phyloP scores from a whole-genome alignment of 257 asterid genomes.

The Paraleonurus japonicus region DNA sequence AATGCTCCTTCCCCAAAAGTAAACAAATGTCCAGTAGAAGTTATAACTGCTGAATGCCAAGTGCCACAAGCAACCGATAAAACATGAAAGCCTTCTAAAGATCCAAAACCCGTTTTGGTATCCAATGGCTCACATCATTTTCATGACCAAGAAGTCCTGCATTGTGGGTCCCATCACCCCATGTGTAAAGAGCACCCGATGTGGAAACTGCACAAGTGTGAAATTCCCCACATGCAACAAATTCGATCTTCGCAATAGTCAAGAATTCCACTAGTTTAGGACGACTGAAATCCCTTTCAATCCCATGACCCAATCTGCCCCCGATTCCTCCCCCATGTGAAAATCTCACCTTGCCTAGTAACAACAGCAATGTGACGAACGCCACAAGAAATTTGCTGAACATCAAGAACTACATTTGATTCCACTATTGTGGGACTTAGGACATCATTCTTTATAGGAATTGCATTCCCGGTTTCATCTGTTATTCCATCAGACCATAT shows the following conservation, averaged over 20 bases:
- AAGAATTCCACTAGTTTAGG: slow-evolving; percentile 74
- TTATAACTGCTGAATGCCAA: slow-evolving; percentile 89
- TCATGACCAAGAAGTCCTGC: slow-evolving; percentile 96
- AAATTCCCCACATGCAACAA: slow-evolving; percentile 82
- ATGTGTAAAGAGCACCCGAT: slow-evolving; percentile 78
- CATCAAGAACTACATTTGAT: slow-evolving; percentile 80
- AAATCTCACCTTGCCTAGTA: slow-evolving; percentile 90
- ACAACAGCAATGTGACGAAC: slow-evolving; percentile 80
- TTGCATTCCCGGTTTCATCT: slow-evolving; percentile 52
- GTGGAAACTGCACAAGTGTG: slow-evolving; percentile 86
- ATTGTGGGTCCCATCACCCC: slow-evolving; percentile 91
- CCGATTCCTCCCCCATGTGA: slow-evolving; percentile 94
- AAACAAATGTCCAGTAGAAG: slow-evolving; percentile 61
- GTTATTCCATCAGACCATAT: slow-evolving; percentile 74
- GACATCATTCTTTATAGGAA: slow-evolving; percentile 61
- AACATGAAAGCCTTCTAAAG: slow-evolving; percentile 83
- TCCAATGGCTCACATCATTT: slow-evolving; percentile 84
- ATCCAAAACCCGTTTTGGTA: slow-evolving; percentile 74
- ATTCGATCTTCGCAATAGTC: slow-evolving; percentile 71
- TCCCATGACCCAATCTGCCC: slow-evolving; percentile 95
- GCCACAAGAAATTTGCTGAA: slow-evolving; percentile 82
- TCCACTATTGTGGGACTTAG: slow-evolving; percentile 68
- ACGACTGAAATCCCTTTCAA: slow-evolving; percentile 64
- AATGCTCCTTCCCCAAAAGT: slow-evolving; percentile 91
- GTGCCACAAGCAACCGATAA: slow-evolving; percentile 81